These are phyloP conservation scores for Verticillium zaregamsianum DNA, from an alignment of 2,329 filamentous ascomycete genomes.

Conservation along the genomic window DNA sequence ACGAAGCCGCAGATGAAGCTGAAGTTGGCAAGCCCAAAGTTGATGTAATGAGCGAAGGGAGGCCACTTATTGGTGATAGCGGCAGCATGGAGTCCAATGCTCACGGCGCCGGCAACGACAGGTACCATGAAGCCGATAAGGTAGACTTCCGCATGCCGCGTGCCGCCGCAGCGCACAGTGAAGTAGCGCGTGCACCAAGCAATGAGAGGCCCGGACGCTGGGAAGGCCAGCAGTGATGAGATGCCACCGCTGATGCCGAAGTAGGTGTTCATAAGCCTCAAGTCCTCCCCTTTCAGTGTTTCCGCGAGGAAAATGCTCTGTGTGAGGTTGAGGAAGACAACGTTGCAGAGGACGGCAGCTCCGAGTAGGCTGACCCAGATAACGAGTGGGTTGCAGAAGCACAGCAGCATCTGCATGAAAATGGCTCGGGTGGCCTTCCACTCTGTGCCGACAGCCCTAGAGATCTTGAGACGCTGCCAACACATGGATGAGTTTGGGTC, in stretches of 20 bases:
- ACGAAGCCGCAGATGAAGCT: constrained; percentile 14
- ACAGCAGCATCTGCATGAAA: constrained; percentile 18
- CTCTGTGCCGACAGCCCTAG: constrained; percentile 7
- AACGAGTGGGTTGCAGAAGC: constrained; percentile 20
- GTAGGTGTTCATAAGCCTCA: constrained; percentile 8
- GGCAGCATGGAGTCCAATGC: constrained; percentile 15
- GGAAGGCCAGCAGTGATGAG: constrained; percentile 12
- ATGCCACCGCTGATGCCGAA: constrained; percentile 5
- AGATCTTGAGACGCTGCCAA: constrained; percentile 5
- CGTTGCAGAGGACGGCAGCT: constrained; percentile 17
- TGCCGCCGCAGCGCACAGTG: constrained; percentile 17
- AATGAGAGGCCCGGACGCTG: constrained; percentile 10
- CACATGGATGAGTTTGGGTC: neutral
- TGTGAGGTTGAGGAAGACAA: constrained; percentile 18
- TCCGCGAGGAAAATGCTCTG: constrained; percentile 13
- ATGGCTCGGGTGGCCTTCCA: constrained; percentile 12
- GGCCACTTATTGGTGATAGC: constrained; percentile 8
- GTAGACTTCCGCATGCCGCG: constrained; percentile 21
- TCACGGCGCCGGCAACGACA: constrained; percentile 13
- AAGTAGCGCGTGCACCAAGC: constrained; percentile 16
- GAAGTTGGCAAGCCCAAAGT: constrained; percentile 10
- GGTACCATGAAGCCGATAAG: constrained; percentile 18
- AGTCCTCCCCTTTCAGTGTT: constrained; percentile 9
- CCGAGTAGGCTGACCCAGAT: constrained; percentile 20
- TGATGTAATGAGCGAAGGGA: constrained; percentile 15